Percentiles rank a stretch among this genome's conserved stretches.
Conservation (phyloP, 352 stramenopile species). For the Pythium periplocum region DNA sequence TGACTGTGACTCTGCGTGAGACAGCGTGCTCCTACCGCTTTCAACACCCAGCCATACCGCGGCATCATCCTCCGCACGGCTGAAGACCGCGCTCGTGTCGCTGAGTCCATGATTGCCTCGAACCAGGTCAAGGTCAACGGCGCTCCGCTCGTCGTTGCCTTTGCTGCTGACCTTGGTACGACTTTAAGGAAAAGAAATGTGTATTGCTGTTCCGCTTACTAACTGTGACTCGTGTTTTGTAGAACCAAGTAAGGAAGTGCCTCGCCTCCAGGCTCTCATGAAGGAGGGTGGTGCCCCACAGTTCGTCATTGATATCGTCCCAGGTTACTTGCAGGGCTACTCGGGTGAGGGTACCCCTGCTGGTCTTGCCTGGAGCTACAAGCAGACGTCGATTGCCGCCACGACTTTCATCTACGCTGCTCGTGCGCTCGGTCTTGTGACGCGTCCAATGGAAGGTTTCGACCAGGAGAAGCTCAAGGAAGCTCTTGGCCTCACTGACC, state of each 20-base stretch:
- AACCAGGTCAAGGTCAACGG: conserved; percentile 33
- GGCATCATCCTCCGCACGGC: not conserved
- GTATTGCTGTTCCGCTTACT: conserved; percentile 8
- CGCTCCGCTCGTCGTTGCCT: conserved; percentile 62
- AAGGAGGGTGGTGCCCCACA: not conserved
- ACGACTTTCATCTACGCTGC: conserved; percentile 22
- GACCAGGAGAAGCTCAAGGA: conserved; percentile 13
- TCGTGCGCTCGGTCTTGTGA: conserved; percentile 19
- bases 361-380: conserved; percentile 22
- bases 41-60: conserved; percentile 7
- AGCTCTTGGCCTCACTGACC: conserved; percentile 20
- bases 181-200: not conserved
- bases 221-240: conserved; percentile 10
- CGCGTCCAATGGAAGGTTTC: conserved; percentile 23
- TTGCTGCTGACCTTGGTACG: conserved; percentile 44
- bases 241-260: conserved; percentile 60
- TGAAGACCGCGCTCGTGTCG: not conserved
- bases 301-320: not conserved
- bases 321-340: not conserved
- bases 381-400: conserved; percentile 22
- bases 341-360: not conserved
- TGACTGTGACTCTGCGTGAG: no score
- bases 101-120: not conserved
- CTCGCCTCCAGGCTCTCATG: conserved; percentile 47
- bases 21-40: conserved; percentile 2